Base-by-base conservation (phyloP, 192 early-diverging fungal species). In the Dispira parvispora region DNA sequence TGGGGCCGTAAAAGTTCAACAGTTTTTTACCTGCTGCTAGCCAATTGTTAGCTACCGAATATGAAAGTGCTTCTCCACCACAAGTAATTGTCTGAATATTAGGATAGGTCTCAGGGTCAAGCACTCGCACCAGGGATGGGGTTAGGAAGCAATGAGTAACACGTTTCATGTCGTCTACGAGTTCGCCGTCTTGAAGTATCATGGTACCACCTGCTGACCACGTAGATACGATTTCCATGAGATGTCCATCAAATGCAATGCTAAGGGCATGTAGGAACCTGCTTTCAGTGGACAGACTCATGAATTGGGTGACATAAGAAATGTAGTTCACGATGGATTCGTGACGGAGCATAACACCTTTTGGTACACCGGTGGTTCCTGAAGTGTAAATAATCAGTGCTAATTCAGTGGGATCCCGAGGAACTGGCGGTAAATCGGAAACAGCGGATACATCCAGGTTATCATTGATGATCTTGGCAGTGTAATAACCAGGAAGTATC, bases 311-410 rank as follows among this genome's bases (percentile, higher is more conserved):
- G 16, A 20, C 16, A 0, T 38, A 6, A 0, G 23, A 13, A 20
- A 61, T 14, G 43, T 21, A 43, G 58, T 61, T 61, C 13, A 43
- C 12, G 10, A 43, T 12, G 12, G 58, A 61, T 21, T 44, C 42
- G 16, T 61, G 58, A 4, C 42, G 28, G 13, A 61, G 43, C 18
- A 18, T 38, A 3, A 61, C 43, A 11, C 58, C 58, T 8, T 61
- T 61, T 32, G 58, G 58, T 8, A 20, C 43, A 25, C 58, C 58
- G 0, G 58, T 61, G 58, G 58, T 61, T 3, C 58, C 58, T 1
- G 58, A 61, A 18, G 58, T 61, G n/a, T 32, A 44, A n/a, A 61
- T 21, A 25, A 61, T 61, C 43, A 45, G 44, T 21, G 38, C 58
- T 20, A 38, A 61, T 8, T 43, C 58, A 42, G 43, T 12, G 0